phyloP scores from a whole-genome alignment of 768 basidiomycete genomes.

The Boletus bicolor region DNA sequence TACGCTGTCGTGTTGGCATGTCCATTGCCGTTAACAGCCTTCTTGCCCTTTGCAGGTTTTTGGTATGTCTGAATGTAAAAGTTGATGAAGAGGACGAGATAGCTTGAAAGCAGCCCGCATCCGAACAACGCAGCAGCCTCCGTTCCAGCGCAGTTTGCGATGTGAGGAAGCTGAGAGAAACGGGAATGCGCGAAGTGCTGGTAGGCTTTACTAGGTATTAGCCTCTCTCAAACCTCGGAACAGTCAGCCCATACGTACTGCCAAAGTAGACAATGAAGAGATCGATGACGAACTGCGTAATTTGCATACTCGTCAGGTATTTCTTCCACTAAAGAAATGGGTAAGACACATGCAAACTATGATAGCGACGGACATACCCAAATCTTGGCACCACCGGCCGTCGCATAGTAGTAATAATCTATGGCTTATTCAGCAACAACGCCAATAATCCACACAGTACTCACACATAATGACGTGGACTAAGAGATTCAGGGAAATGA shows the following conservation, averaged over 20 bases:
- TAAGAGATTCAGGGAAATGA: conserved; percentile 83
- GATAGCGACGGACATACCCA: conserved; percentile 61
- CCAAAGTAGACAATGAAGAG: conserved; percentile 90
- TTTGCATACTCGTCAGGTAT: conserved; percentile 95
- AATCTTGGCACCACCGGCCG: conserved; percentile 93
- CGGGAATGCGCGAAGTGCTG: conserved; percentile 72
- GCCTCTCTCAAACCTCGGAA: not conserved
- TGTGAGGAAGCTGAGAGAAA: conserved; percentile 59
- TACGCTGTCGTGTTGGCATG: conserved; percentile 38
- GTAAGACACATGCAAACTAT: conserved; percentile 1
- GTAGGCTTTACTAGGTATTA: conserved; percentile 50
- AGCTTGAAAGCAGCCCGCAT: conserved; percentile 82
- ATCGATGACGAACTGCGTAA: conserved; percentile 93
- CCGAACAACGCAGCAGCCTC: conserved; percentile 88
- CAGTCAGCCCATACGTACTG: conserved; percentile 53
- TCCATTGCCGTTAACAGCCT: conserved; percentile 42
- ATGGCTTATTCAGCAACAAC: not conserved
- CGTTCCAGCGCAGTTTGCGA: conserved; percentile 84
- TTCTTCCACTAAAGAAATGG: conserved; percentile 82
- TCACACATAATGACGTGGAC: conserved; percentile 98
- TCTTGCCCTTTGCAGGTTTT: conserved; percentile 48
- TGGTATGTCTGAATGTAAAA: conserved; percentile 87
- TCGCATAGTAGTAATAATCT: conserved; percentile 99
- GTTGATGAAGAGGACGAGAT: conserved; percentile 94
- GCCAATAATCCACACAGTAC: conserved; percentile 27